Conservation (phyloP, 345 rosid genomes). For the Firmiana major region DNA sequence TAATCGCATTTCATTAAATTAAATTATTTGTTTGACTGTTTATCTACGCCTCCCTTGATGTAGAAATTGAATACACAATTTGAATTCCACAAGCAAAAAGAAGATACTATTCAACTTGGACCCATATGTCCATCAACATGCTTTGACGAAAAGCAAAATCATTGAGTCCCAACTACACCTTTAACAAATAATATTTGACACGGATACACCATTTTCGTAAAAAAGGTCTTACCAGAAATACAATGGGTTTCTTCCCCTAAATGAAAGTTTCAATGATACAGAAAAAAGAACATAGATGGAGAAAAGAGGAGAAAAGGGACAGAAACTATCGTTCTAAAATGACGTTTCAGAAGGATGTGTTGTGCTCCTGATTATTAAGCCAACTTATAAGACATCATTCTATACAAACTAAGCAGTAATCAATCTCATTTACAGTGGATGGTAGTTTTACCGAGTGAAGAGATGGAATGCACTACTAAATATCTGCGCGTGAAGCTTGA, state of each 20-base stretch:
- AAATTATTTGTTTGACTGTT: too few relatives aligned
- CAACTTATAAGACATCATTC: neutral
- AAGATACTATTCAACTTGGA: neutral
- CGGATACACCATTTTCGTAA: neutral
- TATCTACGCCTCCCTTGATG: too few relatives aligned
- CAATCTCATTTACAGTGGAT: neutral
- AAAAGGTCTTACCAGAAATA: neutral
- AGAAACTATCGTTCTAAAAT: neutral
- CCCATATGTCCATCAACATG: neutral
- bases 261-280: neutral
- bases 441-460: neutral
- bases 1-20: too few relatives aligned
- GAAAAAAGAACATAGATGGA: neutral
- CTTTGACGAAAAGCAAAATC: neutral
- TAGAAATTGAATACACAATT: too few relatives aligned
- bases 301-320: neutral
- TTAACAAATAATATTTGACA: neutral
- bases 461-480: constrained; percentile 14
- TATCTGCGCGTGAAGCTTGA: constrained; percentile 33
- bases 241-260: neutral
- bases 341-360: neutral
- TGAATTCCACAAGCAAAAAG: neutral
- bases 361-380: constrained; percentile 14
- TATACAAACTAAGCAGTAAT: neutral
- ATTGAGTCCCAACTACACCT: neutral